phyloP scores from a whole-genome alignment of 2,329 filamentous ascomycete species.

The Microcyclosporella mali region DNA sequence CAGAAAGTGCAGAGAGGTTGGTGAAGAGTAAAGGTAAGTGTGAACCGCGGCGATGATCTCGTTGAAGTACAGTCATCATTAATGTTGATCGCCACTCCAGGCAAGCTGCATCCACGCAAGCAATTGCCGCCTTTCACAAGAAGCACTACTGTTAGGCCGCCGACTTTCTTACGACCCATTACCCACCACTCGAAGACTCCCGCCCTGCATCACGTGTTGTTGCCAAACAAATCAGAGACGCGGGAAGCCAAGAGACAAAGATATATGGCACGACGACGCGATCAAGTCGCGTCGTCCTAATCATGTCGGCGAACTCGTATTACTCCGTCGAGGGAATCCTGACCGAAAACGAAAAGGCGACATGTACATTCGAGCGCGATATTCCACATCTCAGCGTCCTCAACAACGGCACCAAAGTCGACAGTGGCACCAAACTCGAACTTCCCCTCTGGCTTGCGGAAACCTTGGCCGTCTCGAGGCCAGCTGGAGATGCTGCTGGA shows the following conservation, averaged over 20 bases:
- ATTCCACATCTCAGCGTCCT: constrained; percentile 83
- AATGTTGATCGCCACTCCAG: background rate
- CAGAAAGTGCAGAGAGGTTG: too few species aligned
- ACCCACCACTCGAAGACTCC: background rate
- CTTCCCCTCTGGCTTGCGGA: constrained; percentile 92
- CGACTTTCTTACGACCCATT: background rate
- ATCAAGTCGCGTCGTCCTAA: constrained; percentile 27
- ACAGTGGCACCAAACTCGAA: constrained; percentile 69
- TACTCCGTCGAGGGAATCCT: constrained; percentile 81
- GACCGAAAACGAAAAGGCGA: constrained; percentile 88
- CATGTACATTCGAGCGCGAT: constrained; percentile 88
- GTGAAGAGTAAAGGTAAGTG: too few species aligned
- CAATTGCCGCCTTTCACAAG: constrained; percentile 9
- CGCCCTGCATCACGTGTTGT: background rate
- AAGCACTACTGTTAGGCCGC: background rate
- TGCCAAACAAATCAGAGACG: background rate
- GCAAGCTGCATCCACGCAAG: constrained; percentile 15
- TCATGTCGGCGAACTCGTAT: constrained; percentile 60
- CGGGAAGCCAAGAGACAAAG: too few species aligned
- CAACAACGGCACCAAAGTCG: constrained; percentile 66
- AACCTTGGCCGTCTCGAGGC: constrained; percentile 67
- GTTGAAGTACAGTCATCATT: background rate
- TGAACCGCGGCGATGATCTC: background rate
- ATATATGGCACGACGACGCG: constrained; percentile 5
- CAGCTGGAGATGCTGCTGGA: constrained; percentile 35